A percentile compares a stretch with the other conserved stretches of the same genome.
These are phyloP conservation scores for Didymellaceae sp. DNA, from an alignment of 2,329 filamentous ascomycete genomes.

Conservation along the genomic window DNA sequence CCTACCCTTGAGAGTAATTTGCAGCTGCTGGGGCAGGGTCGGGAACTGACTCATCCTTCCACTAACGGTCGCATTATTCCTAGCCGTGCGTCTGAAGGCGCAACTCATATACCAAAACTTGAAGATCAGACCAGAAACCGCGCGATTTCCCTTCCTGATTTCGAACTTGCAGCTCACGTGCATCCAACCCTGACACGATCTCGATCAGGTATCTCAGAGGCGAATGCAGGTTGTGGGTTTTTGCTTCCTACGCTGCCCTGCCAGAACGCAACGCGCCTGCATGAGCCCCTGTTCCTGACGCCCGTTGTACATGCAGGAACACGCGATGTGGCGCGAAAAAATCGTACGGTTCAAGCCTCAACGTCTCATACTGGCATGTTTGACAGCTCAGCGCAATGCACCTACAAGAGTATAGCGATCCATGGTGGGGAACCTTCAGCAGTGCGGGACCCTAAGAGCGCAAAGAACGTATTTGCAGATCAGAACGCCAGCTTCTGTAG, in stretches of 20 bases:
- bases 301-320: slow-evolving; percentile 26
- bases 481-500: slow-evolving; percentile 44
- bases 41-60: background rate
- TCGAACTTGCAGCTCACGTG: slow-evolving; percentile 16
- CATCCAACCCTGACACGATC: slow-evolving; percentile 4
- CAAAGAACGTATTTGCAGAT: slow-evolving; percentile 24
- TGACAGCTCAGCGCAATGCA: slow-evolving; percentile 29
- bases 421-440: slow-evolving; percentile 29
- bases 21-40: background rate
- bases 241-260: slow-evolving; percentile 19
- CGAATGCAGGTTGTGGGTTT: slow-evolving; percentile 4
- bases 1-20: slow-evolving; percentile 11
- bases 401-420: slow-evolving; percentile 31
- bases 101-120: background rate
- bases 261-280: slow-evolving; percentile 20
- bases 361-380: slow-evolving; percentile 27
- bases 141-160: slow-evolving; percentile 8
- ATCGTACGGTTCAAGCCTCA: slow-evolving; percentile 19
- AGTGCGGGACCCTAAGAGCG: slow-evolving; percentile 22
- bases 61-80: slow-evolving; percentile 1
- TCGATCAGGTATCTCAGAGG: slow-evolving; percentile 6
- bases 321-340: slow-evolving; percentile 28
- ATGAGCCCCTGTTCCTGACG: slow-evolving; percentile 24
- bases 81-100: slow-evolving; percentile 2
- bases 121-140: slow-evolving; percentile 23